Percentiles rank a stretch among this genome's conserved stretches.
Evolutionary conservation across 495 filamentous ascomycete species (phyloP).

Genomic region (Aspergillus egyptiacus): DNA sequence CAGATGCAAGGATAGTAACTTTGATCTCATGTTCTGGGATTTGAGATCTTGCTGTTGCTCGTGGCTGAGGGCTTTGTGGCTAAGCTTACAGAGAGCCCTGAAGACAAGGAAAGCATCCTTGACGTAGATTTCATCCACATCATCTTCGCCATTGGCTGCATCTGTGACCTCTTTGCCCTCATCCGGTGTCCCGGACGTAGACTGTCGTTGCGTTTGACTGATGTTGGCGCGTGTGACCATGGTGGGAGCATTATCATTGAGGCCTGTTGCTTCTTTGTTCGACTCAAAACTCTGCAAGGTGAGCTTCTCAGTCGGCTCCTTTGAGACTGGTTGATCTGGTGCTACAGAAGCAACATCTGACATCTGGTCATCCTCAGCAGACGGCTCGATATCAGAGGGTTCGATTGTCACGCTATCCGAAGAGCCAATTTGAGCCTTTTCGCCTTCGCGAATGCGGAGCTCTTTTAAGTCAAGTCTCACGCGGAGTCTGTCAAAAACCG

Average conservation of each 20-base stretch:
- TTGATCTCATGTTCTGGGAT: constrained; percentile 93
- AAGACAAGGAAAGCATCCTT: constrained; percentile 97
- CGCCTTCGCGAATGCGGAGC: constrained; percentile 46
- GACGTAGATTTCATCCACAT: constrained; percentile 93
- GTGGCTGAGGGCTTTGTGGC: constrained; percentile 78
- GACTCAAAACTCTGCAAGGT: constrained; percentile 95
- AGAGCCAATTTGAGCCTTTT: constrained; percentile 27
- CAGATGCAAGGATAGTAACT: constrained; percentile 88
- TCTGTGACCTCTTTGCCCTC: constrained; percentile 44
- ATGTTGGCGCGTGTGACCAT: constrained; percentile 78
- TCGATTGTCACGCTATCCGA: constrained; percentile 37
- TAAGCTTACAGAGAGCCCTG: constrained; percentile 94
- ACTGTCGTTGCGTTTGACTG: constrained; percentile 44
- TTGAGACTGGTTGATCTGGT: constrained; percentile 49
- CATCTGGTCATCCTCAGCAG: constrained; percentile 40
- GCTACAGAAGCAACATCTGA: constrained; percentile 45
- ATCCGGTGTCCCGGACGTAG: constrained; percentile 46
- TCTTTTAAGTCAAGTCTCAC: constrained; percentile 84
- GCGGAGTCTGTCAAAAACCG: constrained; percentile 93
- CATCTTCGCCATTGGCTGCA: constrained; percentile 62
- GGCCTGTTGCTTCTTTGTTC: constrained; percentile 83
- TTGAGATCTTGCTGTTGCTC: constrained; percentile 91
- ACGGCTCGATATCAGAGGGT: constrained; percentile 25
- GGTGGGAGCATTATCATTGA: constrained; percentile 86
- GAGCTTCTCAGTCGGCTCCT: constrained; percentile 69